Percentiles rank a stretch among this genome's conserved stretches.
Conservation (phyloP, 345 rosid genomes). For the Mallotus nudiflorus region DNA sequence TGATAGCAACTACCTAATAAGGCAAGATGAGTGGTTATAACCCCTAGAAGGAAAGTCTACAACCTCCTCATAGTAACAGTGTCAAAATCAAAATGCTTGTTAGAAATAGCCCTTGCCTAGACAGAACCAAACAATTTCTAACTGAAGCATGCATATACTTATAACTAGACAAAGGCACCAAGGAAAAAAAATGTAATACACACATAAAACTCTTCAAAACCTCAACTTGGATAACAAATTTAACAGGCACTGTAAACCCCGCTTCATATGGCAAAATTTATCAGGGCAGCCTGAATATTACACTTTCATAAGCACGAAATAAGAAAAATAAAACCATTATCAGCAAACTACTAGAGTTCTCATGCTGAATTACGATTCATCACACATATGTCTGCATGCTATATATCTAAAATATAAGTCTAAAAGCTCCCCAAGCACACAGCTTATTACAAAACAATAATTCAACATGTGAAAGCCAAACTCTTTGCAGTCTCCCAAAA, state of each 20-base stretch:
- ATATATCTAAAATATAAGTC: background rate
- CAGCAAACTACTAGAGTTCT: background rate
- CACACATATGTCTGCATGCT: background rate
- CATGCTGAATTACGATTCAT: background rate
- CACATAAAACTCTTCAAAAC: too few relatives aligned
- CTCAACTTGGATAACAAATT: too few relatives aligned
- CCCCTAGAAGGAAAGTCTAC: too few relatives aligned
- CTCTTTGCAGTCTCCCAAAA: background rate
- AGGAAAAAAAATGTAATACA: too few relatives aligned
- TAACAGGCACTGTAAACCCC: background rate
- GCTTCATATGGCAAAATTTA: background rate
- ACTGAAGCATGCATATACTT: too few relatives aligned
- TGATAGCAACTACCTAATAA: too few relatives aligned
- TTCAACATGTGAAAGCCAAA: background rate
- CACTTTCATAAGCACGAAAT: background rate
- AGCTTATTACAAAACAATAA: background rate
- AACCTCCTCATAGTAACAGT: too few relatives aligned
- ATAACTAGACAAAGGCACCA: too few relatives aligned
- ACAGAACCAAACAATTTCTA: too few relatives aligned
- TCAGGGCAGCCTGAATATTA: background rate
- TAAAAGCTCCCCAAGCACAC: background rate
- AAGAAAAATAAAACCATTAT: background rate
- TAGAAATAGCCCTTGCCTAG: too few relatives aligned
- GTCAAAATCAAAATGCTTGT: too few relatives aligned
- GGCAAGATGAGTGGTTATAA: too few relatives aligned